phyloP scores from a whole-genome alignment of 768 basidiomycete species.

The Trametes maxima region DNA sequence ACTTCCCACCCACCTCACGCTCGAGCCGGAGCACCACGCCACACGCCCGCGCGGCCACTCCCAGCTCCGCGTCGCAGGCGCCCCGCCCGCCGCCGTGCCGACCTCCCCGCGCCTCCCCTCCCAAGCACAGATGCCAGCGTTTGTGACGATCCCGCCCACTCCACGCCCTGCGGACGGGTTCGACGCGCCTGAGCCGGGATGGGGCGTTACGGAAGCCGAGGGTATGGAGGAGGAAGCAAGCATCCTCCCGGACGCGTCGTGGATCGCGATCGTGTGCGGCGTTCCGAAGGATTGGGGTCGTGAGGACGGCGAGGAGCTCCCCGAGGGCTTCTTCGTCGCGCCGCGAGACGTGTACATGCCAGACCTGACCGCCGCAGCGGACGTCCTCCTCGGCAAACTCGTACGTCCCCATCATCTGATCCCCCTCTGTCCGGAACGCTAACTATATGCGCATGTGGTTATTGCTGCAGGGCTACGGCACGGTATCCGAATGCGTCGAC shows the following conservation, averaged over 20 bases:
- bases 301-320: slow-evolving; percentile 45
- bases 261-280: slow-evolving; percentile 83
- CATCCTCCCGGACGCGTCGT: slow-evolving; percentile 65
- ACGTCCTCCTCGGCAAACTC: slow-evolving; percentile 78
- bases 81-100: slow-evolving; percentile 29
- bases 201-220: not conserved
- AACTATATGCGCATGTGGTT: not conserved
- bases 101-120: slow-evolving; percentile 23
- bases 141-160: slow-evolving; percentile 40
- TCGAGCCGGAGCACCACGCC: not conserved
- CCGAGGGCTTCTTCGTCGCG: slow-evolving; percentile 73
- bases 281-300: slow-evolving; percentile 49
- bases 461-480: slow-evolving; percentile 86
- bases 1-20: not conserved
- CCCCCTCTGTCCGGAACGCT: not conserved
- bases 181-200: not conserved
- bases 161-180: slow-evolving; percentile 28
- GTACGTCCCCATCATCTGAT: slow-evolving; percentile 41
- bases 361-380: slow-evolving; percentile 71
- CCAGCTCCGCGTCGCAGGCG: slow-evolving; percentile 28
- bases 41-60: slow-evolving; percentile 13
- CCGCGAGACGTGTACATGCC: slow-evolving; percentile 83
- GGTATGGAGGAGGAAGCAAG: slow-evolving; percentile 35
- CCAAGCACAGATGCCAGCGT: slow-evolving; percentile 22
- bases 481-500: slow-evolving; percentile 79